Evolutionary conservation across 2,329 filamentous ascomycete genomes (phyloP), one percentile per base, ranked within the genome.

Genomic region (Stagonosporopsis tanaceti): DNA sequence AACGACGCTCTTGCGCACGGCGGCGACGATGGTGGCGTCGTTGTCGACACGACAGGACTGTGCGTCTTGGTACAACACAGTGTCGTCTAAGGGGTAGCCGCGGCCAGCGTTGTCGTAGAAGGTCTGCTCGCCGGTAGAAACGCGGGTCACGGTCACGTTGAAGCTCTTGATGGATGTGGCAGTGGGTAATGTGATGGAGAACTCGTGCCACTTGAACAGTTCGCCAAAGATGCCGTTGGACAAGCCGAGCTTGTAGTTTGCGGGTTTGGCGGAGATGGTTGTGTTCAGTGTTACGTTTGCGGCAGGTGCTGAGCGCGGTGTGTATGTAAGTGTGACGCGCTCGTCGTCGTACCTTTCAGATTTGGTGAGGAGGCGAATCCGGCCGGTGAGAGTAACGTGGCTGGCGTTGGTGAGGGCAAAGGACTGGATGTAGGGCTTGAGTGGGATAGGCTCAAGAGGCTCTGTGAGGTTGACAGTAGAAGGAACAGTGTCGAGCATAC

Each of bases 401-500:
- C 11, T 65, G 59, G 30, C 61, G 27, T 50, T 53, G 22, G 22
- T 62, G 17, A 57, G 47, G n/a, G 53, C 34, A 30, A 57, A 62
- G 4, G 57, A 47, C 2, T 27, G 44, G n/a, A 67, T 63, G 20
- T 64, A 69, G 20, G 66, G 66, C 9, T 61, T 64, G 42, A 67
- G 41, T 0, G 62, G 59, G 5, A 53, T 57, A 9, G 66, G 63
- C 30, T 56, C 48, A 22, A 69, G 35, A 6, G 65, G 63, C 38
- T 69, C 66, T 2, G 60, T 53, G 2, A 69, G 60, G 27, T 54
- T 60, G 25, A 68, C 61, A 22, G 57, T 57, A 8, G 54, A 60
- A 2, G 68, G 68, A 6, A 70, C 68, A 4, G 64, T 62, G 41
- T 66, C 50, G 12, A 69, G 57, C 63, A 69, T 64, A 20, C 63